Percentiles rank a stretch among this genome's conserved stretches.
Conservation (phyloP, 352 stramenopile species). For the Pythium coloratum region DNA sequence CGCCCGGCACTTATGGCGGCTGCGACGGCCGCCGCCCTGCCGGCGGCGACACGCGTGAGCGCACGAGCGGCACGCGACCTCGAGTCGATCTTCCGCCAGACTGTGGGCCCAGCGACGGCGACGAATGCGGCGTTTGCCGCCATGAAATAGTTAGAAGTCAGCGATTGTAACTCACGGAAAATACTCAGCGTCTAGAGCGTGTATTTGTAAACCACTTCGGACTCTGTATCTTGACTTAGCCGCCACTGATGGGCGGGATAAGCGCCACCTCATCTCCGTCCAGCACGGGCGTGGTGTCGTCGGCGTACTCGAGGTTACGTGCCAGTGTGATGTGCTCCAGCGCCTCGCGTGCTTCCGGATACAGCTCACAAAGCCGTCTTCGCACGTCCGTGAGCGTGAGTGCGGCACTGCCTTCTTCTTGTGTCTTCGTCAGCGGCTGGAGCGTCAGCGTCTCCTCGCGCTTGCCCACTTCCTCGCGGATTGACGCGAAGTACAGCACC, state of each 20-base stretch:
- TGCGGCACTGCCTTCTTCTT: not conserved
- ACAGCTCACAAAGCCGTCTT: constrained; percentile 41
- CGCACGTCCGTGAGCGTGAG: constrained; percentile 49
- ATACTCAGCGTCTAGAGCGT: not conserved
- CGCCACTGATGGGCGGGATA: constrained; percentile 80
- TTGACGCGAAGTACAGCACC: constrained; percentile 83
- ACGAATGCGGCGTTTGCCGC: constrained; percentile 9
- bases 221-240: constrained; percentile 23
- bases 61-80: constrained; percentile 38
- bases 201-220: not conserved
- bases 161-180: not conserved
- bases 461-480: constrained; percentile 63
- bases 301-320: constrained; percentile 71
- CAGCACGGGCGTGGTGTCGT: constrained; percentile 40
- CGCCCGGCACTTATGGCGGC: constrained; percentile 37
- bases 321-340: constrained; percentile 67
- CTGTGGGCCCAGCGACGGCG: constrained; percentile 27
- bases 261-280: constrained; percentile 80
- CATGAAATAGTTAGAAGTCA: constrained; percentile 19
- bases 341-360: constrained; percentile 44
- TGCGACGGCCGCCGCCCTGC: not conserved
- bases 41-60: constrained; percentile 1
- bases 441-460: constrained; percentile 65
- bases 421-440: not conserved
- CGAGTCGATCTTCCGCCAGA: constrained; percentile 74